Evolutionary conservation across 345 rosid genomes (phyloP).

Genomic region (Camelina hispida): DNA sequence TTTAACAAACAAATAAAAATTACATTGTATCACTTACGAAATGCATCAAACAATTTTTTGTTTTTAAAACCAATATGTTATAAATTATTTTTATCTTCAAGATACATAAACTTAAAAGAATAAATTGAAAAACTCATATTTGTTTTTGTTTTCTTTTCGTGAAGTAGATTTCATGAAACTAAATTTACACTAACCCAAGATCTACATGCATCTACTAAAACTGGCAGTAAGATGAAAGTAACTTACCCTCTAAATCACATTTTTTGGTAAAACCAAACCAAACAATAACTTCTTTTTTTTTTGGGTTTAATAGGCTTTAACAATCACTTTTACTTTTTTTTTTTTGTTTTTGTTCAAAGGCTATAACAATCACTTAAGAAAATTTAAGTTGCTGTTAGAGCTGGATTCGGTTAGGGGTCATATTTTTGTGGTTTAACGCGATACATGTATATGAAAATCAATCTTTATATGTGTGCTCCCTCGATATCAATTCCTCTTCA

Average conservation of each 20-base stretch:
- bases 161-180: no score
- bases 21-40: no score
- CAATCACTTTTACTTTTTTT: no score
- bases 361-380: no score
- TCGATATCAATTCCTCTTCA: slow-evolving; percentile 17
- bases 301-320: neutral
- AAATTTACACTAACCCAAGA: slow-evolving; percentile 2
- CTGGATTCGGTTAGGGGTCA: neutral
- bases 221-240: slow-evolving; percentile 2
- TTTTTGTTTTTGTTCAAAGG: no score
- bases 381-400: neutral
- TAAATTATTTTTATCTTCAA: no score
- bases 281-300: neutral
- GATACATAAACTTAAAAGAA: no score
- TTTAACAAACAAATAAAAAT: no score
- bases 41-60: no score
- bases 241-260: neutral
- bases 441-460: neutral
- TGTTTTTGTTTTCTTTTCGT: no score
- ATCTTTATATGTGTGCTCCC: neutral
- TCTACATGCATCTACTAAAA: neutral
- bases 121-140: no score
- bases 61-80: no score
- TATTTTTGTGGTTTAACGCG: neutral
- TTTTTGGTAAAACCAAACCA: neutral